Evolutionary conservation across 164 flowering plant genomes (phyloP), one percentile per base, ranked within the genome.

Genomic region (Malania oleifera): DNA sequence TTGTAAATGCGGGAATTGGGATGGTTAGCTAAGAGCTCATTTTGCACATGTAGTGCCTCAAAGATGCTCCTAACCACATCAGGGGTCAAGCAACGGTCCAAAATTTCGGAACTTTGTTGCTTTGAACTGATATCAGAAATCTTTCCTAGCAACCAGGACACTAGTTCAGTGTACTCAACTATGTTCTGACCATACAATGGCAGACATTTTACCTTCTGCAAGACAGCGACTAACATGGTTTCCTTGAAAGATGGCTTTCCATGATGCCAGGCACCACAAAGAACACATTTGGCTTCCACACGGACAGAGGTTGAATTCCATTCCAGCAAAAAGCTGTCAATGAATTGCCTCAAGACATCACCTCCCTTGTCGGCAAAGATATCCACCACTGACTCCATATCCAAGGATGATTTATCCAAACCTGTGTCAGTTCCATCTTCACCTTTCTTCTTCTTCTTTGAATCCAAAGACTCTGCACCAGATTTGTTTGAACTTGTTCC

Each of bases 171-270:
- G 65, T 80, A 95, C 74, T 95, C 99, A 50, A 77, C 73, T 63
- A 95, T 81, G 57, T 89, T 95, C 74, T 85, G 99, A 22, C 99
- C 99, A 78, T 89, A 89, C 86, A 82, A 70, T 12, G 99, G 99
- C 60, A 95, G 75, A 60, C 44, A 57, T 47, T 77, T 75, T 38
- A 89, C 75, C 59, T 89, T 89, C 71, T 89, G 82, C 67, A 95
- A 66, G 25, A 95, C 85, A 61, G 72, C 68, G 24, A 59, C 63
- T 50, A 95, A 73, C 80, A 95, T 37, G 25, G 73, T 72, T 67
- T 95, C 99, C 71, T 79, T 91, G 61, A 88, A 78, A 52, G 78
- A 67, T 54, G 68, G 87, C 71, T 80, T 91, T 26, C 85, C 93
- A 73, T 95, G 99, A 74, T 87, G 84, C 97, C 96, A 95, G 18